phyloP scores from a whole-genome alignment of 2,329 filamentous ascomycete species.

The Fusarium illudens region DNA sequence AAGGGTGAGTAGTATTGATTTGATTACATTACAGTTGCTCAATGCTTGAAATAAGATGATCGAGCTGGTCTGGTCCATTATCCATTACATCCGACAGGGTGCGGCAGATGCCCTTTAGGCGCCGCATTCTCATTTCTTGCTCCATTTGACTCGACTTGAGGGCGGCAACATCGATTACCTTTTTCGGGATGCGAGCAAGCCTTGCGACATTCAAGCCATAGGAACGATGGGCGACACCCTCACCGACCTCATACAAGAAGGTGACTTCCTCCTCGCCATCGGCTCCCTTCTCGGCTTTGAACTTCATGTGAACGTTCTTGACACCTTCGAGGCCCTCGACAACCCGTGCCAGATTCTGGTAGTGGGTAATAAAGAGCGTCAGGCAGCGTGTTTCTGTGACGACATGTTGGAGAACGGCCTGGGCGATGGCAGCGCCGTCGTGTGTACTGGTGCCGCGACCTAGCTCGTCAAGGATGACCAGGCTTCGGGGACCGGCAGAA shows the following conservation, averaged over 20 bases:
- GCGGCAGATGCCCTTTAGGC: constrained; percentile 60
- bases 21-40: constrained; percentile 62
- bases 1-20: not conserved
- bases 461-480: constrained; percentile 94
- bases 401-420: constrained; percentile 87
- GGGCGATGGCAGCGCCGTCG: constrained; percentile 94
- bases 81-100: constrained; percentile 55
- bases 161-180: constrained; percentile 81
- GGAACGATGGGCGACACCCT: constrained; percentile 90
- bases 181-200: constrained; percentile 80
- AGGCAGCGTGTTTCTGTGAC: constrained; percentile 77
- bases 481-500: constrained; percentile 80
- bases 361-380: constrained; percentile 97
- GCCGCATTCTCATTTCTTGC: constrained; percentile 70
- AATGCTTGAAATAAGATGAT: constrained; percentile 63
- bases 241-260: constrained; percentile 91
- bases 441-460: constrained; percentile 94
- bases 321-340: constrained; percentile 75
- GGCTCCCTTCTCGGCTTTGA: constrained; percentile 59
- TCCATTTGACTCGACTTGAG: constrained; percentile 84
- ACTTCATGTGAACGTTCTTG: constrained; percentile 94
- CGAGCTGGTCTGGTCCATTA: constrained; percentile 54
- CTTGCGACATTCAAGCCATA: constrained; percentile 95
- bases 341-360: constrained; percentile 81
- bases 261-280: constrained; percentile 80